Evolutionary conservation across 2,329 filamentous ascomycete species (phyloP), one percentile per base, ranked within the genome.

Genomic region (Fusarium citri): DNA sequence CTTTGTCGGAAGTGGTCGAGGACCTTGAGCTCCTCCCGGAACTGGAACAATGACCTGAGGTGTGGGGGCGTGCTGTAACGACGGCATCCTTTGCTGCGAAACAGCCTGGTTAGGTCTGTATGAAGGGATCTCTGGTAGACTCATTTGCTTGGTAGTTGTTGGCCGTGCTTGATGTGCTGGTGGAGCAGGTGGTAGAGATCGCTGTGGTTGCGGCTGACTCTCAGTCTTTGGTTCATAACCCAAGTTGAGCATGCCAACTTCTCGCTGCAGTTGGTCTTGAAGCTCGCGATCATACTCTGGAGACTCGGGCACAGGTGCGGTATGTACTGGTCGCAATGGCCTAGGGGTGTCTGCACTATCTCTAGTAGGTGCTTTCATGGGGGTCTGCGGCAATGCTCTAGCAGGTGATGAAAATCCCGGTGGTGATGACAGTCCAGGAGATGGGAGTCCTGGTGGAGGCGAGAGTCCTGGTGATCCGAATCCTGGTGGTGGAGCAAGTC

Each of bases 211-310:
- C 12, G 51, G 42, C 18, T 66, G 67, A 8, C 43, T 59, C n/a
- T 72, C 64, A 3, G 56, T 63, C 22, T 66, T 62, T 18, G 55
- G 47, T 9, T 72, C 66, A 26, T 79, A 64, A 43, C 75, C 75
- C 46, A 91, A 78, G 57, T 86, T 88, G 69, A 91, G 79, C 69
- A 83, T 83, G 30, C 83, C 83, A 81, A 91, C 87, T 66, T 91
- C 89, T 60, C 85, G 85, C 69, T 88, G 87, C n/a, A 92, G 78
- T 76, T 91, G 88, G 41, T 88, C 85, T 64, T 89, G 88, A 43
- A 90, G 77, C 43, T 86, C 84, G 47, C 83, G 82, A 71, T 91
- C 89, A 70, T 90, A 89, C 61, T 90, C 88, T 11, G 85, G 83
- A 6, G 88, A 88, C 55, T 85, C 84, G 20, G 82, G 79, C 6